Percentiles rank a stretch among this genome's conserved stretches.
These are phyloP conservation scores for Boechera divaricarpa DNA, from an alignment of 345 rosid species.

Conservation along the genomic window DNA sequence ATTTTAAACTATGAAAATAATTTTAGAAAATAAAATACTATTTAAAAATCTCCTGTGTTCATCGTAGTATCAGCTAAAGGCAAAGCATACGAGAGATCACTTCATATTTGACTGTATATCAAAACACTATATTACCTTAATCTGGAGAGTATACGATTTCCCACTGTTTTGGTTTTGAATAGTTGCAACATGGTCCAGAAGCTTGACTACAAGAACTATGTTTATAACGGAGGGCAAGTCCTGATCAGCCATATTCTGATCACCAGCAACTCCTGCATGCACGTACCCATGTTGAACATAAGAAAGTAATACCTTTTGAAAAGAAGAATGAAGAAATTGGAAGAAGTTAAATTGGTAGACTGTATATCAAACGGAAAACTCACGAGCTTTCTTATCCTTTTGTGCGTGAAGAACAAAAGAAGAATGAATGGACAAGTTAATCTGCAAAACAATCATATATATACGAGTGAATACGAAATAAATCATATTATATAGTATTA, in stretches of 20 bases:
- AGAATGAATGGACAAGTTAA: background rate
- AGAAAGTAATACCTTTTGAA: background rate
- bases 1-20: too few relatives aligned
- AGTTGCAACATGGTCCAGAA: background rate
- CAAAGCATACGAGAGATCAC: background rate
- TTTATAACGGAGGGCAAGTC: background rate
- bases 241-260: background rate
- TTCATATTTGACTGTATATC: background rate
- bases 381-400: background rate
- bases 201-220: background rate
- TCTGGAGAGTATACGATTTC: background rate
- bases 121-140: background rate
- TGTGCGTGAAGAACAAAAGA: background rate
- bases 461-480: background rate
- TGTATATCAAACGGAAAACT: background rate
- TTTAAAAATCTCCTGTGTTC: too few relatives aligned
- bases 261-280: constrained; percentile 9
- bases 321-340: background rate
- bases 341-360: background rate
- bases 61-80: background rate
- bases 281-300: background rate
- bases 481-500: background rate
- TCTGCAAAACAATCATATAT: background rate
- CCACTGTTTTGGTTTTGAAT: background rate
- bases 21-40: too few relatives aligned